These are phyloP conservation scores for Alternaria dauci DNA, from an alignment of 2,329 filamentous ascomycete species.

Conservation along the genomic window DNA sequence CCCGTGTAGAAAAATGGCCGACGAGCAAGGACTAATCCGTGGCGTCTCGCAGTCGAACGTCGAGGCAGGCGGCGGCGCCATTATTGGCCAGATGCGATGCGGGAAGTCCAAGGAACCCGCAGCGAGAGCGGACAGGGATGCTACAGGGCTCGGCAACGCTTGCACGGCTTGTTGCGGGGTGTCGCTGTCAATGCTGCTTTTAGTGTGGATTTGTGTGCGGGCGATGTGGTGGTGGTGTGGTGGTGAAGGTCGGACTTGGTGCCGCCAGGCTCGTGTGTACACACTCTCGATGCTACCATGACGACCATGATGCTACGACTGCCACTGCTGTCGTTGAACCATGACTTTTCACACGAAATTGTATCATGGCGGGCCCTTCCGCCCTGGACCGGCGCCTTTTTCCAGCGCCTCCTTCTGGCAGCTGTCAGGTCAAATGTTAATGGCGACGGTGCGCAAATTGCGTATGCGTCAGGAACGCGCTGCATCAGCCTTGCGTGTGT, in stretches of 20 bases:
- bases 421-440: slow-evolving; percentile 49
- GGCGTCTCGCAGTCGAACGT: slow-evolving; percentile 49
- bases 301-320: too few relatives aligned
- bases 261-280: slow-evolving; percentile 32
- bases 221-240: slow-evolving; percentile 24
- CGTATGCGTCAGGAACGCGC: slow-evolving; percentile 55
- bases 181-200: slow-evolving; percentile 39
- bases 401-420: slow-evolving; percentile 36
- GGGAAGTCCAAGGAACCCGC: slow-evolving; percentile 51
- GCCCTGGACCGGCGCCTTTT: slow-evolving; percentile 35
- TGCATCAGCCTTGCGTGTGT: slow-evolving; percentile 47
- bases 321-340: slow-evolving; percentile 42
- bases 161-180: slow-evolving; percentile 51
- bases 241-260: slow-evolving; percentile 33
- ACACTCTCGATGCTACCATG: slow-evolving; percentile 27
- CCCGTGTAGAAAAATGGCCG: slow-evolving; percentile 51
- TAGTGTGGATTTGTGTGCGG: slow-evolving; percentile 34
- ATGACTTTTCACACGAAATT: slow-evolving; percentile 20
- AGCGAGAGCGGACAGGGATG: slow-evolving; percentile 40
- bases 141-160: slow-evolving; percentile 54
- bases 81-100: slow-evolving; percentile 50
- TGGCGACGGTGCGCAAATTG: slow-evolving; percentile 49
- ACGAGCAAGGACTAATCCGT: slow-evolving; percentile 51
- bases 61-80: slow-evolving; percentile 44
- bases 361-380: slow-evolving; percentile 3